Evolutionary conservation across 495 filamentous ascomycete genomes (phyloP).

Genomic region (Neurospora hispaniola): DNA sequence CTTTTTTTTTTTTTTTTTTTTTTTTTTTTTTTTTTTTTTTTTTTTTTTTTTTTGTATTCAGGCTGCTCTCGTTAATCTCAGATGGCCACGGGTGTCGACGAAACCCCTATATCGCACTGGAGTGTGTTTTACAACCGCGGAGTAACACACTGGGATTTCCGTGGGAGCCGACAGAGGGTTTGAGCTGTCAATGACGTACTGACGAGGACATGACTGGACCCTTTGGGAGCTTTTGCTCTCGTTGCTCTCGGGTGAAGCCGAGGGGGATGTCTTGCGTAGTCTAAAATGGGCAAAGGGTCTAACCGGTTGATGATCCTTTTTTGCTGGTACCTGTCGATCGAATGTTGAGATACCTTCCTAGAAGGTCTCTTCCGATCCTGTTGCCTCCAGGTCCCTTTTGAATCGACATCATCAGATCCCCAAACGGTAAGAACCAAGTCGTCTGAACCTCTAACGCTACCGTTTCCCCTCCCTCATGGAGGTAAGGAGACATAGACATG

Average conservation of each 20-base stretch:
- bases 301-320: not conserved
- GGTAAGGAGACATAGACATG: not conserved
- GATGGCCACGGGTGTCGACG: not conserved
- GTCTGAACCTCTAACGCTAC: not conserved
- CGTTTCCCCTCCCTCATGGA: not conserved
- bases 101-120: not conserved
- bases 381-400: not conserved
- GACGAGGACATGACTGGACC: not conserved
- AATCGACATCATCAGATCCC: not conserved
- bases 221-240: not conserved
- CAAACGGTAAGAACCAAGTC: not conserved
- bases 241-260: not conserved
- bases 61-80: not conserved
- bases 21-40: rapidly evolving
- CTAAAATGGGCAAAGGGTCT: not conserved
- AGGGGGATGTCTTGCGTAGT: not conserved
- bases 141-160: not conserved
- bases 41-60: too few relatives aligned
- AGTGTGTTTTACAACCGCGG: not conserved
- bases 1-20: too few relatives aligned
- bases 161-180: not conserved
- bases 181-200: not conserved
- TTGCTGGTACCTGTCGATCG: not conserved
- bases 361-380: not conserved
- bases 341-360: not conserved